Evolutionary conservation across 768 basidiomycete genomes (phyloP), one percentile per base, ranked within the genome.

Genomic region (Mycena amicta): DNA sequence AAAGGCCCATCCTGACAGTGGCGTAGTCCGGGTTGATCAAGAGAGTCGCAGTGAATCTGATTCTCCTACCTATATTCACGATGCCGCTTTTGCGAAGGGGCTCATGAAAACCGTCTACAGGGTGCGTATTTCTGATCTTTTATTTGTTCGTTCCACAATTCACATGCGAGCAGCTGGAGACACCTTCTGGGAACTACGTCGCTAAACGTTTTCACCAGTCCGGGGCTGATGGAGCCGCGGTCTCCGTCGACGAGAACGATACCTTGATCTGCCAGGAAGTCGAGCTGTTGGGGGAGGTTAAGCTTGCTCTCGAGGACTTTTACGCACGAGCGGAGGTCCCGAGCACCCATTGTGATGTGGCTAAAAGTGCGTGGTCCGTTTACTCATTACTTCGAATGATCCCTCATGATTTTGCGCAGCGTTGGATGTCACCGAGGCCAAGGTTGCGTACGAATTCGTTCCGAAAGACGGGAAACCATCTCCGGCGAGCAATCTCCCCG

Each of bases 401-500:
- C 22, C 8, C 15, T 23, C 43, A 45, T 45, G 15, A 15, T 15
- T n/a, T 45, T 23, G n/a, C n/a, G n/a, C 22, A 16, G 43, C 43
- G 12, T n/a, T 45, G 43, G 43, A 45, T 23, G 20, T 45, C 12
- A 45, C 43, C 43, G 15, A 45, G 8, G 43, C 22, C 22, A 5
- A 23, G 6, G 15, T 45, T 15, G 43, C 15, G 22, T 23, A 23
- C 22, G 43, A 45, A 23, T 16, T 45, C 22, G 22, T 45, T 16
- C 43, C 43, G 5, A 45, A 55, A n/a, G 55, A 40, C 6, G 31
- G 55, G n/a, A 33, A 22, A 28, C 46, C 55, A 3, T 50, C 45
- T 31, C 55, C 55, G n/a, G 55, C 55, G 25, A 47, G 45, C 8
- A 43, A 33, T 49, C 20, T 56, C 5, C 30, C 31, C 4, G 33